Base-by-base conservation (phyloP, 129 eudicot genomes). In the Calendula officinalis region DNA sequence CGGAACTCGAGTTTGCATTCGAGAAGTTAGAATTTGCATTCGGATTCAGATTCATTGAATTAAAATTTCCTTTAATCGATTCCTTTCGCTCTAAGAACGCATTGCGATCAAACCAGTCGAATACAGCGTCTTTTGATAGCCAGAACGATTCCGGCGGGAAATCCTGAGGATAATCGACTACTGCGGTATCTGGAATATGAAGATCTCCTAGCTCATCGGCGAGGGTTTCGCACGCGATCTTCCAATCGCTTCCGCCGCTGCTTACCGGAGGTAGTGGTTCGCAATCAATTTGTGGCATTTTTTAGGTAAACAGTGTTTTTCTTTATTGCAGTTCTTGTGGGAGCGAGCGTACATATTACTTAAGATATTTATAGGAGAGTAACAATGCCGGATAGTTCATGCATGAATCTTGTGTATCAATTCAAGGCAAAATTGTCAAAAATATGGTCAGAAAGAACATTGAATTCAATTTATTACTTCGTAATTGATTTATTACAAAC, bases 111-210 rank as follows among this genome's bases (percentile, higher is more conserved):
- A 90, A 80, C 97, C 97, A 90, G 42, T 90, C 97, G 81, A 67
- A 76, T 60, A 84, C 97, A 1, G 97, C 91, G 59, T 86, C 97
- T 56, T 77, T 80, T 0, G 97, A 84, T 0, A 90, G 70, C 89
- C 89, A 90, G 71, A 90, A 90, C 5, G 97, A 90, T 60, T 84
- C 95, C 60, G 95, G 95, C 50, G 95, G 89, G n/a, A 50, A 56
- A 74, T 82, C 90, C 7, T 74, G 77, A 9, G 70, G 69, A 5
- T 40, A 50, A 22, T 60, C 80, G 57, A 14, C 11, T 40, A 49
- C 8, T n/a, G 59, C 35, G 58, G 32, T 42, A 17, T 35, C 82
- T 3, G 57, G 30, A 7, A 43, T 72, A 5, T 56, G 69, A 7
- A 62, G 52, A 15, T 49, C 33, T 59, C 0, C 39, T 44, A 47